Conservation (phyloP, 352 stramenopile species). For the Pythium grandisporangium region DNA sequence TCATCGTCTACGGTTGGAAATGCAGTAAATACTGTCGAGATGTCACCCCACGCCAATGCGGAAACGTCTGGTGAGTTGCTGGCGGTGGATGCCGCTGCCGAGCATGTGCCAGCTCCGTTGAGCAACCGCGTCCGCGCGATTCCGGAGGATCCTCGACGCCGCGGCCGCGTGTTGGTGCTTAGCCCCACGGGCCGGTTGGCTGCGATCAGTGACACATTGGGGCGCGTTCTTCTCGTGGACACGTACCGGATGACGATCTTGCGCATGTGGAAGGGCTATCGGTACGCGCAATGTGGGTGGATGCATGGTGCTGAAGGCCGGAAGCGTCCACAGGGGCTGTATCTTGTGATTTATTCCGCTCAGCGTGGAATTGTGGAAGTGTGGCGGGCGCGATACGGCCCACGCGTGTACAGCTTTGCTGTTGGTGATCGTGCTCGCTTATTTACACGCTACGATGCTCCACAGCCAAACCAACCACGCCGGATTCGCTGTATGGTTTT, state of each 20-base stretch:
- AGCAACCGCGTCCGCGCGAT: constrained; percentile 36
- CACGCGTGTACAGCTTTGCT: constrained; percentile 61
- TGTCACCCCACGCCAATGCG: too few species aligned
- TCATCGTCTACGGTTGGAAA: constrained; percentile 8
- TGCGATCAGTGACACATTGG: constrained; percentile 65
- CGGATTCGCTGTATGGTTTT: constrained; percentile 49
- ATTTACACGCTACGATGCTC: constrained; percentile 42
- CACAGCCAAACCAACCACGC: too few species aligned
- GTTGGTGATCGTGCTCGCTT: constrained; percentile 58
- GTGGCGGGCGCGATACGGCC: constrained; percentile 69
- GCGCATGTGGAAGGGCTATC: constrained; percentile 85
- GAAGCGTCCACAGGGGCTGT: constrained; percentile 37
- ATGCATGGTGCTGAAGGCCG: constrained; percentile 62
- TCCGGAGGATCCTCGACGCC: constrained; percentile 48
- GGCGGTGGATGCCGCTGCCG: constrained; percentile 32
- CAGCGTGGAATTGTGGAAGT: constrained; percentile 79
- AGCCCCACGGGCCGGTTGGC: constrained; percentile 62
- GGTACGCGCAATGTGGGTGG: constrained; percentile 73
- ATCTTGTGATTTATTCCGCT: constrained; percentile 81
- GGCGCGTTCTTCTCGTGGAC: constrained; percentile 67
- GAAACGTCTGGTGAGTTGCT: constrained; percentile 8
- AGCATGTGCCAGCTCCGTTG: constrained; percentile 64
- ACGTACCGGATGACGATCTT: constrained; percentile 74
- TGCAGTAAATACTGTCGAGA: constrained; percentile 12
- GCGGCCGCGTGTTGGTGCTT: constrained; percentile 48